Evolutionary conservation across 176 grass and related monocot genomes (phyloP), one percentile per base, ranked within the genome.

Genomic region (Avena sativa): DNA sequence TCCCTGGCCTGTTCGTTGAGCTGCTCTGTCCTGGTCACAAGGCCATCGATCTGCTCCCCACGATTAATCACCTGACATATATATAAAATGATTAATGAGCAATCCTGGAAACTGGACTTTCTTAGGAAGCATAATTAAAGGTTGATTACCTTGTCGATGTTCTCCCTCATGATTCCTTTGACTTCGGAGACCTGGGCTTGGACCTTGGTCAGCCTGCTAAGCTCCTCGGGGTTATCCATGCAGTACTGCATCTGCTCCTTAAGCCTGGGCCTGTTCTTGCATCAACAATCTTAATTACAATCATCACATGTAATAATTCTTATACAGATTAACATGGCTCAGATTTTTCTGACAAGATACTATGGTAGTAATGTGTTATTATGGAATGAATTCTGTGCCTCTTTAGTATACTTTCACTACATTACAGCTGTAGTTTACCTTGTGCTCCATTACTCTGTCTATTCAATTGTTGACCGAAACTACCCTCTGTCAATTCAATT

Each of bases 211-310:
- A 98, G 55, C 78, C 78, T 92, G 76, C 91, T 95, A 44, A 98
- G 47, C 85, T 98, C 93, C 63, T 93, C 95, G 0, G 85, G 85
- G 67, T 98, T 81, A 74, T 98, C 93, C 60, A 78, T 92, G 38
- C 95, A 92, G 80, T 98, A 88, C 80, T 98, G 88, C 95, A 98
- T 98, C 66, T 93, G 91, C 38, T 95, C 95, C 65, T 88, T 84
- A 47, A 98, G 91, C 81, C 78, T 93, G 3, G 88, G 92, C 78
- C 95, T 98, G 80, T 62, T 44, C 46, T 76, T 59, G 3, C 3
- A 71, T 10, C 69, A 71, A 71, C 17, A 70, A 3, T 70, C 16
- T 70, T 70, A 10, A 17, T 70, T 19, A 70, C 30, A 68, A 36
- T 64, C 61, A 15, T 2, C 25, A 26, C 3, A 14, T 67, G 64